A percentile compares a stretch with the other conserved stretches of the same genome.
Evolutionary conservation across 2,329 filamentous ascomycete species (phyloP).

Genomic region (Chrysoporthe deuterocubensis): DNA sequence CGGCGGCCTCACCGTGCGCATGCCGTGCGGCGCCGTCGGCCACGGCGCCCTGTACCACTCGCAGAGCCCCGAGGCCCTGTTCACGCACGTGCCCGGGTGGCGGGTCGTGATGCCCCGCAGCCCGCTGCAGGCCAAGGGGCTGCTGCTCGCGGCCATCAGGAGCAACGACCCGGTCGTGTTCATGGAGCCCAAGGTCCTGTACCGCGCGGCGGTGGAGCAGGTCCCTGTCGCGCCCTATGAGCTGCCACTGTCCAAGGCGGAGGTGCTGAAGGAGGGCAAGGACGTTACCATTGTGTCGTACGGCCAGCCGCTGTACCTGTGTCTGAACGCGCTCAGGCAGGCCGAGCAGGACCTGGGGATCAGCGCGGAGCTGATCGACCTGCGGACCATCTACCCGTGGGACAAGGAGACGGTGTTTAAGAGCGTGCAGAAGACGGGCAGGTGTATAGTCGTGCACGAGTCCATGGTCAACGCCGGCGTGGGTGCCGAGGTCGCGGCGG

Average conservation of each 20-base stretch:
- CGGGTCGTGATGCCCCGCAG: constrained; percentile 86
- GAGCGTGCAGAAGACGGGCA: constrained; percentile 85
- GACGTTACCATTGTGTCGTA: constrained; percentile 87
- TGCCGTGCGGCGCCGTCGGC: constrained; percentile 89
- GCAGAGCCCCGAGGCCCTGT: constrained; percentile 86
- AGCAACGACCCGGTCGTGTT: constrained; percentile 88
- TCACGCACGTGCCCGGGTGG: constrained; percentile 84
- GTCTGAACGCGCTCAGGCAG: constrained; percentile 74
- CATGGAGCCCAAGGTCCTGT: constrained; percentile 92
- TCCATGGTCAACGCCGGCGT: constrained; percentile 89
- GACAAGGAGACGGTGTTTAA: constrained; percentile 79
- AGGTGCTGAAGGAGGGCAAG: constrained; percentile 78
- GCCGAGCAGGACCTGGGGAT: constrained; percentile 77
- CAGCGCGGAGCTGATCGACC: constrained; percentile 82
- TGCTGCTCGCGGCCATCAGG: constrained; percentile 77
- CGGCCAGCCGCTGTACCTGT: constrained; percentile 86
- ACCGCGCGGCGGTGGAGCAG: constrained; percentile 89
- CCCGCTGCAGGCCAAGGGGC: constrained; percentile 84
- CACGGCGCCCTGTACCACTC: constrained; percentile 89
- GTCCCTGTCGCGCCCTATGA: constrained; percentile 81
- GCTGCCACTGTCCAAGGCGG: constrained; percentile 84
- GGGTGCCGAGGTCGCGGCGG: constrained; percentile 86
- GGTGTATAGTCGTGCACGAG: constrained; percentile 88
- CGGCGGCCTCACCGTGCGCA: constrained; percentile 83
- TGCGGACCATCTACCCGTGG: constrained; percentile 91